Evolutionary conservation across 177 flowering plant species (phyloP), one percentile per base, ranked within the genome.

Genomic region (Vitis hybrid): DNA sequence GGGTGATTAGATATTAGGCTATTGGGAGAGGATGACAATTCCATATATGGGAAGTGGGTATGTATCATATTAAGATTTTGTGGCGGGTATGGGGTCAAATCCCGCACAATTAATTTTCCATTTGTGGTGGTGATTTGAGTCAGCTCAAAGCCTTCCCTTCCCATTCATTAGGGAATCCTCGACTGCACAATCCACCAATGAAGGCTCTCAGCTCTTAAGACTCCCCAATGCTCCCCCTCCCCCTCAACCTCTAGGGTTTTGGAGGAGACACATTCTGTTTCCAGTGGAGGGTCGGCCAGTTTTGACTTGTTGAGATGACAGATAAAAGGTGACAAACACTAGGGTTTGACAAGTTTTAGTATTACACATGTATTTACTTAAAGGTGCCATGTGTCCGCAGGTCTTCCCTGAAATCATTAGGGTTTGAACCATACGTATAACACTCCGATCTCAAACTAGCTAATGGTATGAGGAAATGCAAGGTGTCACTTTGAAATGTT

Each of bases 31-130:
- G 69, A 73, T 63, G 67, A 56, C 1, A 73, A 60, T 68, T 75
- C 78, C 76, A 72, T 72, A 65, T n/a, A 63, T 48, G 64, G 76
- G 80, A 77, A 75, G 75, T 70, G 75, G 72, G 72, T 51, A 67
- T 56, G 69, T 10, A 68, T 56, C 29, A 67, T 48, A 74, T 31
- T 58, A 58, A 62, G 55, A 61, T 79, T 61, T 71, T 70, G 84
- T 78, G 81, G 79, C 53, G 45, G 70, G 45, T 14, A 55, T 45
- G 58, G 69, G 75, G 79, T 79, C 80, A 77, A 78, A 77, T 60
- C 2, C 39, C 45, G 69, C 71, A 69, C 74, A 67, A 69, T 69
- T 52, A 64, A 51, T 14, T 69, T 51, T 49, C 68, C 70, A 48
- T 15, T 45, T 68, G 59, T 64, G 33, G 70, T 73, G 78, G 77